Conservation (phyloP, 2,329 filamentous ascomycete genomes). For the Aspergillus flavus region DNA sequence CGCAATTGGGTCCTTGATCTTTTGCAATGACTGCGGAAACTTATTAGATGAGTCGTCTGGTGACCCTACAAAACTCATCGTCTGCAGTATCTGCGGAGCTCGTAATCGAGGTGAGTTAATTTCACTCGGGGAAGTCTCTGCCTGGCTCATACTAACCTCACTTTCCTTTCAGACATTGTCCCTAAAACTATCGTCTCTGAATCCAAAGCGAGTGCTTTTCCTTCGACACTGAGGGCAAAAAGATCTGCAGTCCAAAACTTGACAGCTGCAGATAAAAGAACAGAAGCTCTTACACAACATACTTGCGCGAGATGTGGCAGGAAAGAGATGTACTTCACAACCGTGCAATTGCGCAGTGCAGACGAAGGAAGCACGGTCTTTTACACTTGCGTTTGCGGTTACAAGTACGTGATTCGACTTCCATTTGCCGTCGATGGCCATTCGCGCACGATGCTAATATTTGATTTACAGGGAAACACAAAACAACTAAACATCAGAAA, state of each 20-base stretch:
- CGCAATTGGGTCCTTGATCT: constrained; percentile 85
- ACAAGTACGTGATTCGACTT: constrained; percentile 65
- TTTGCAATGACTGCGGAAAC: constrained; percentile 92
- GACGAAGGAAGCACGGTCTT: constrained; percentile 95
- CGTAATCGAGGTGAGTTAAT: constrained; percentile 71
- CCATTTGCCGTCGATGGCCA: not conserved
- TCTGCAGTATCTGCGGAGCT: constrained; percentile 83
- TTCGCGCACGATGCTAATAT: constrained; percentile 20
- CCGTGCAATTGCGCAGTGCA: constrained; percentile 83
- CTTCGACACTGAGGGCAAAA: constrained; percentile 84
- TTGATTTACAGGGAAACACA: constrained; percentile 33
- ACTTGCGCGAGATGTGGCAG: constrained; percentile 80
- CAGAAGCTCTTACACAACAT: constrained; percentile 68
- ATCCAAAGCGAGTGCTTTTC: constrained; percentile 89
- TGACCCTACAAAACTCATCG: constrained; percentile 71
- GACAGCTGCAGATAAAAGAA: constrained; percentile 74
- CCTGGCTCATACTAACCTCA: constrained; percentile 20
- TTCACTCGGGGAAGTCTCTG: not conserved
- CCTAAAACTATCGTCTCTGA: constrained; percentile 76
- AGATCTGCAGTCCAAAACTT: constrained; percentile 82
- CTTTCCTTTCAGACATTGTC: constrained; percentile 62
- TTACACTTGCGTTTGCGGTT: constrained; percentile 82
- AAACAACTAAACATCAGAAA: constrained; percentile 35
- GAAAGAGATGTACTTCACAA: constrained; percentile 81
- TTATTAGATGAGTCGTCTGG: constrained; percentile 80